Evolutionary conservation across 306 rosid species (phyloP).

Genomic region (Carpinus viminea): DNA sequence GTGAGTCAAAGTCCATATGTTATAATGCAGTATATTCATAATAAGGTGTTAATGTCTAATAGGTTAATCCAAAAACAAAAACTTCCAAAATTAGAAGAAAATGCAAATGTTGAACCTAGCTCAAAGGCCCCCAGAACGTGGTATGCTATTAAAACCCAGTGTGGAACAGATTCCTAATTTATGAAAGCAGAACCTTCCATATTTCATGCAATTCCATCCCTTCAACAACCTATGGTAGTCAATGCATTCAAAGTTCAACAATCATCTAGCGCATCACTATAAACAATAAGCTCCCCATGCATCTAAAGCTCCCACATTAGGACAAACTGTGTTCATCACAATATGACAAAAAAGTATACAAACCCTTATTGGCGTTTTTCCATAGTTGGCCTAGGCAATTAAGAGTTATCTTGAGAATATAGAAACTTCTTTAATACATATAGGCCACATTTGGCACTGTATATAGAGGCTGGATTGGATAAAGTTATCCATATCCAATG

Average conservation of each 20-base stretch:
- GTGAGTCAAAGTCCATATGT: background rate
- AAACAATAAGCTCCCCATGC: background rate
- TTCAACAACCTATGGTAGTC: background rate
- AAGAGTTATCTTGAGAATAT: background rate
- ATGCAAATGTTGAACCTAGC: background rate
- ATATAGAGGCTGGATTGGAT: background rate
- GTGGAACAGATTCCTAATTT: background rate
- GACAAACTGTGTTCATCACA: background rate
- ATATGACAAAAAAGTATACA: background rate
- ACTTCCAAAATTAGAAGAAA: background rate
- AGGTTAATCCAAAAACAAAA: background rate
- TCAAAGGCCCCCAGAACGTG: background rate
- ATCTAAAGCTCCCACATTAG: background rate
- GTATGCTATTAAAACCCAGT: background rate
- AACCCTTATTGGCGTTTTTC: background rate
- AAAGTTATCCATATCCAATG: background rate
- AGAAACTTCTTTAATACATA: background rate
- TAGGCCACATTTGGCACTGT: background rate
- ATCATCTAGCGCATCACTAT: background rate
- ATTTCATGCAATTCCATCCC: background rate
- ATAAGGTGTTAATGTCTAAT: background rate
- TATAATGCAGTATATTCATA: background rate
- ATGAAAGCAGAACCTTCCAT: background rate
- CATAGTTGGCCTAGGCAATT: slow-evolving; percentile 6
- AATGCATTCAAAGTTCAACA: background rate